Evolutionary conservation across 2,329 filamentous ascomycete genomes (phyloP).

Genomic region (Alternaria dauci): DNA sequence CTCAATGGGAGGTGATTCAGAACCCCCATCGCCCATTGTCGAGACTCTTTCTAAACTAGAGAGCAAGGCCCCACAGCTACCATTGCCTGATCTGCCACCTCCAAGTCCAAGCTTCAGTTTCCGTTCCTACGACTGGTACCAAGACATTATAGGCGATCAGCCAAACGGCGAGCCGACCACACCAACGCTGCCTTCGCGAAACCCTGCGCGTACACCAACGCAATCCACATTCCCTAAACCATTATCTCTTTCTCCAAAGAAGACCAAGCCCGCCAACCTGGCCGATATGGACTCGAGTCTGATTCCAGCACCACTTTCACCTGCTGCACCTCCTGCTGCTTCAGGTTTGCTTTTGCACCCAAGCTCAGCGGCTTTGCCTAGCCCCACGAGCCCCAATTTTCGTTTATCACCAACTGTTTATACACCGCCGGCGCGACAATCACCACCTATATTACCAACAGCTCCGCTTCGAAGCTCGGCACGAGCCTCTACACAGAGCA

Average conservation of each 20-base stretch:
- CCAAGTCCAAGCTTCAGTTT: constrained; percentile 38
- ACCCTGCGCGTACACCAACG: constrained; percentile 21
- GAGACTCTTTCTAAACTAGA: constrained; percentile 25
- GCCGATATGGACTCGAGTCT: constrained; percentile 7
- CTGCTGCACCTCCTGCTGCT: constrained; percentile 19
- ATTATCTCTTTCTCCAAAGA: constrained; percentile 17
- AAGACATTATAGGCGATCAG: constrained; percentile 36
- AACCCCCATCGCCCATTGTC: constrained; percentile 9
- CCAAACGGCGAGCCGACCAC: constrained; percentile 10
- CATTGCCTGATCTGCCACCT: constrained; percentile 28
- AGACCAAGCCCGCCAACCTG: constrained; percentile 1
- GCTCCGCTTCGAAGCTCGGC: constrained; percentile 11
- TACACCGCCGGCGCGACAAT: constrained; percentile 24
- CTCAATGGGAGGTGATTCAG: constrained; percentile 6
- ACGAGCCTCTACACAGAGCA: constrained; percentile 26
- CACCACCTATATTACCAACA: constrained; percentile 15
- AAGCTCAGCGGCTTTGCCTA: constrained; percentile 23
- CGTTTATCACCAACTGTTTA: constrained; percentile 34
- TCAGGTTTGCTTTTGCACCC: constrained; percentile 27
- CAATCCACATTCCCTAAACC: constrained; percentile 15
- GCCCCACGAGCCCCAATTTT: constrained; percentile 29
- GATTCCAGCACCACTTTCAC: constrained; percentile 25
- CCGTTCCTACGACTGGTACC: constrained; percentile 40
- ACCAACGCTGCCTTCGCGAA: constrained; percentile 1
- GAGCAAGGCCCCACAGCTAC: constrained; percentile 22